Evolutionary conservation across 2,329 filamentous ascomycete genomes (phyloP), one percentile per base, ranked within the genome.

Genomic region (Mycosphaerelloides madeirae): DNA sequence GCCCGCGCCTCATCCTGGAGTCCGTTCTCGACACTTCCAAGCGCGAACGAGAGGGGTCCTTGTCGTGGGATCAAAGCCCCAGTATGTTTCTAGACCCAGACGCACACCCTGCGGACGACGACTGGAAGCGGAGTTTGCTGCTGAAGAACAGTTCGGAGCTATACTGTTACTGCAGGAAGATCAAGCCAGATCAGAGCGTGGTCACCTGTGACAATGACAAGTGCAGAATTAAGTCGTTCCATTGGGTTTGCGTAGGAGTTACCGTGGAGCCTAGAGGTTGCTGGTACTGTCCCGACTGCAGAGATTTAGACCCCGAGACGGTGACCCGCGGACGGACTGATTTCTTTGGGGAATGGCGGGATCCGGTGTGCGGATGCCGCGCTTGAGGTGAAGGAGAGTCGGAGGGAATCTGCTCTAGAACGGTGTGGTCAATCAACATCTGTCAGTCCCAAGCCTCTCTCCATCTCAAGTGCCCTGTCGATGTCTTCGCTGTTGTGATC

Each of bases 231-330:
- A 29, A 18, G 32, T 16, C 33, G 13, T 43, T 29, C n/a, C 40
- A 43, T 29, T 37, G n/a, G 8, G 25, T n/a, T 9, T 43, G 40
- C 25, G 31, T 43, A 2, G 31, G 32, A 13, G 13, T 43, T 18
- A 31, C 12, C 13, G 11, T n/a, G 6, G 40, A 29, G 20, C 40
- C 40, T n/a, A 29, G 29, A 11, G 3, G n/a, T n/a, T n/a, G 15
- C n/a, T 43, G 40, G 39, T 28, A 34, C 31, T 43, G 40, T 36
- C 40, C 40, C 5, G 14, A 12, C 2, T 43, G 40, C 29, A 35
- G 19, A 11, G 22, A 36, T 14, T 19, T 43, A 20, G 19, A n/a
- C 3, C 22, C 7, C 6, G 14, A 28, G n/a, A 6, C 29, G 31
- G 14, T 11, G 32, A 36, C 36, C 6, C 15, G 19, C 11, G 38